phyloP scores from a whole-genome alignment of 192 early-diverging fungal genomes.

The Coemansia sp. region DNA sequence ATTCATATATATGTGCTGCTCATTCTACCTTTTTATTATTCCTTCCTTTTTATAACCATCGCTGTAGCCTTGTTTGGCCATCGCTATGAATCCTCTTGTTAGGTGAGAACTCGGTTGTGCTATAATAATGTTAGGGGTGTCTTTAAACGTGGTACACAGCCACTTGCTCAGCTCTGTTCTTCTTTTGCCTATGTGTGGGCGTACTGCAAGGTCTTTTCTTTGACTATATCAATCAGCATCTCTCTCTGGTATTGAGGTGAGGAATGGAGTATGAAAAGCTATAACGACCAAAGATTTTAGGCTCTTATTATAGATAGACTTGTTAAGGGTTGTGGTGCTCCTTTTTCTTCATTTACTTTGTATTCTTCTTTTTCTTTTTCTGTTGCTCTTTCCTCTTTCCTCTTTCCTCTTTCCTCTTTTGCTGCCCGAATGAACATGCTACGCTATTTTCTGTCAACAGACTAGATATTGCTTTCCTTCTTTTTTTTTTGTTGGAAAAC shows the following conservation, averaged over 20 bases:
- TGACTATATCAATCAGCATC: neutral
- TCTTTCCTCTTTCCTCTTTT: no score
- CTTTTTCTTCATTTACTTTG: no score
- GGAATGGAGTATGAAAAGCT: neutral
- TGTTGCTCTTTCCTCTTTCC: no score
- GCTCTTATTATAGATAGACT: neutral
- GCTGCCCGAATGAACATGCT: no score
- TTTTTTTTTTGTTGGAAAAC: no score
- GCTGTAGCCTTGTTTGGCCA: neutral
- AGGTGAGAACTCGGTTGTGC: slow-evolving; percentile 14
- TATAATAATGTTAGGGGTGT: neutral
- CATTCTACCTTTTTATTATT: neutral
- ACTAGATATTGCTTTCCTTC: no score
- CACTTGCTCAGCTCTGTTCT: neutral
- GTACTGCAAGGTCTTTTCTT: no score
- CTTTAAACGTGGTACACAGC: slow-evolving; percentile 1
- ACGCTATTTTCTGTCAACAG: no score
- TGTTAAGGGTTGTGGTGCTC: no score
- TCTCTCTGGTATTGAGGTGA: no score
- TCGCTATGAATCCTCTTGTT: slow-evolving; percentile 21
- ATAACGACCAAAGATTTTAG: neutral
- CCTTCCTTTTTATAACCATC: neutral
- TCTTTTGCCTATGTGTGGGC: neutral
- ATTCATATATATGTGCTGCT: no score
- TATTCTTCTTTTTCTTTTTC: no score